Evolutionary conservation across 1,139 yeast species (phyloP).

Genomic region (Debaryomyces robertsiae): DNA sequence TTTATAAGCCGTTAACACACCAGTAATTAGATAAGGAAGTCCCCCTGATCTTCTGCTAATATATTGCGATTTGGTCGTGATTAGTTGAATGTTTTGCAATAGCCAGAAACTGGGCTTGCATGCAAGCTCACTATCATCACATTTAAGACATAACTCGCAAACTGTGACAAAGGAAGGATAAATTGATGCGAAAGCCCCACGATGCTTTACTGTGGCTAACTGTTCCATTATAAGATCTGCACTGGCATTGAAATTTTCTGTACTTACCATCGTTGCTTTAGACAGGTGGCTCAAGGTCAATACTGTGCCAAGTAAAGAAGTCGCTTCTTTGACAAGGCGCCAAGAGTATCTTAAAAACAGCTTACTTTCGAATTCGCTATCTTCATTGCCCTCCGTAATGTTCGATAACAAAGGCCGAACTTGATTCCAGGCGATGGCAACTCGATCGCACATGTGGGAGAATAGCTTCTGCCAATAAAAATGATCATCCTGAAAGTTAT

Average conservation of each 20-base stretch:
- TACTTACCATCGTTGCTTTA: constrained; percentile 1
- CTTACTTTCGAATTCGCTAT: constrained; percentile 39
- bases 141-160: constrained; percentile 51
- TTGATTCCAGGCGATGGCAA: constrained; percentile 52
- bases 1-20: constrained; percentile 62
- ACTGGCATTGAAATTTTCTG: background rate
- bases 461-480: constrained; percentile 9
- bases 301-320: constrained; percentile 52
- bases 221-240: constrained; percentile 59
- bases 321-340: constrained; percentile 82
- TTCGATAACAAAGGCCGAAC: constrained; percentile 60
- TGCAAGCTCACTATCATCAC: constrained; percentile 25
- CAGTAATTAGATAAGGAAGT: constrained; percentile 75
- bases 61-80: constrained; percentile 61
- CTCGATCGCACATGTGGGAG: constrained; percentile 13
- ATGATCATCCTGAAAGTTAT: constrained; percentile 1
- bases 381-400: constrained; percentile 52
- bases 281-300: constrained; percentile 19
- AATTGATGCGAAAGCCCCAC: constrained; percentile 90
- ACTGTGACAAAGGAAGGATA: constrained; percentile 74
- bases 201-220: constrained; percentile 73
- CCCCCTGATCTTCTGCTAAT: constrained; percentile 94
- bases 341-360: constrained; percentile 74
- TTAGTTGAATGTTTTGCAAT: constrained; percentile 48
- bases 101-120: constrained; percentile 58